These are phyloP conservation scores for Tetrapisispora phaffii DNA, from an alignment of 805 yeast genomes.

Conservation along the genomic window DNA sequence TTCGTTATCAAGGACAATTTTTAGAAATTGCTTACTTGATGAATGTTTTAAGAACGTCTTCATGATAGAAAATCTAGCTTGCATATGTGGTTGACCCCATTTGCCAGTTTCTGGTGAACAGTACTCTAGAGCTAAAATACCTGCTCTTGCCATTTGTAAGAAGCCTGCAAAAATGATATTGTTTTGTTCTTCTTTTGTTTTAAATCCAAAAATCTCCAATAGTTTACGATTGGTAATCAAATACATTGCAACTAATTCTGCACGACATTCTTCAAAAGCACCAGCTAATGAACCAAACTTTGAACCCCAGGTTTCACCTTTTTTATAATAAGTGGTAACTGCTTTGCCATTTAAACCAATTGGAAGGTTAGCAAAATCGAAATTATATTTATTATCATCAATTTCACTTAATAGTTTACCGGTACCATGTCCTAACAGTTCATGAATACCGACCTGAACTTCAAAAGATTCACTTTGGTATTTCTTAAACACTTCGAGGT, in stretches of 20 bases:
- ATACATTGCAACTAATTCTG: constrained; percentile 81
- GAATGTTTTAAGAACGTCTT: constrained; percentile 50
- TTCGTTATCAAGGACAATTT: constrained; percentile 38
- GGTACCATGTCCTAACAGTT: constrained; percentile 82
- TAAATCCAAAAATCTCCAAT: constrained; percentile 64
- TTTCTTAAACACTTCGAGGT: constrained; percentile 51
- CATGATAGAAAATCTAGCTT: constrained; percentile 79
- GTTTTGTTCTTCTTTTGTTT: constrained; percentile 46
- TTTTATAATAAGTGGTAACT: constrained; percentile 57
- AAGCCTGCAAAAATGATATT: constrained; percentile 59
- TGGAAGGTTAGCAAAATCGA: constrained; percentile 56
- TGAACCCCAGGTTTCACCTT: constrained; percentile 87
- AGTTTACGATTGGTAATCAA: constrained; percentile 60
- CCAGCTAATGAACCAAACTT: constrained; percentile 76
- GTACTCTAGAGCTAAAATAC: constrained; percentile 68
- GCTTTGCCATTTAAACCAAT: constrained; percentile 51
- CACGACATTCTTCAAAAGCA: constrained; percentile 87
- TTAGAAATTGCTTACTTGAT: constrained; percentile 51
- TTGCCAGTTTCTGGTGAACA: constrained; percentile 76
- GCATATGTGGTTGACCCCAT: constrained; percentile 96
- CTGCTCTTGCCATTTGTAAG: constrained; percentile 81
- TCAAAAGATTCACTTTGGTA: constrained; percentile 78
- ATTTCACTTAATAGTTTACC: constrained; percentile 66
- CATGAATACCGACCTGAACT: constrained; percentile 91
- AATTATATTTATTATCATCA: constrained; percentile 57